Evolutionary conservation across 495 filamentous ascomycete genomes (phyloP).

Genomic region (Penicillium pancosmium): DNA sequence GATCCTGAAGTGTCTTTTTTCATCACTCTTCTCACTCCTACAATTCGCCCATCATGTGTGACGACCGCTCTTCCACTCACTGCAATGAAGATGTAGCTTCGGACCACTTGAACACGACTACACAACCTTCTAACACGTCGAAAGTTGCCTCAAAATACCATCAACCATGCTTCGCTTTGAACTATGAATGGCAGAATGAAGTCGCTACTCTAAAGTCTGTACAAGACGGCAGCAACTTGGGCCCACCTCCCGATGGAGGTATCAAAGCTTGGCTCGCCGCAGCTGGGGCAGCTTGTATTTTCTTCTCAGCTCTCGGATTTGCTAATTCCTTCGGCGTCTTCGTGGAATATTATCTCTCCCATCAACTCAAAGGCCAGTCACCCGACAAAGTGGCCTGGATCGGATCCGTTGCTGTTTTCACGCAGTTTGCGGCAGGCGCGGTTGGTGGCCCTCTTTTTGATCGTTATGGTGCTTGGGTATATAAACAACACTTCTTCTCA

Average conservation of each 20-base stretch:
- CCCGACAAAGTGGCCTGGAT: slow-evolving; percentile 59
- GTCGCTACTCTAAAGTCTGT: neutral
- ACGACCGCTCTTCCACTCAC: no score
- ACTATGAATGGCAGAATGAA: neutral
- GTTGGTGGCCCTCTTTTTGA: slow-evolving; percentile 19
- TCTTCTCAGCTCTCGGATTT: slow-evolving; percentile 48
- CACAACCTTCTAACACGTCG: neutral
- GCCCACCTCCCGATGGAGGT: slow-evolving; percentile 32
- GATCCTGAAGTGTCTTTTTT: no score
- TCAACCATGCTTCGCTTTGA: no score
- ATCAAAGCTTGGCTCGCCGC: slow-evolving; percentile 36
- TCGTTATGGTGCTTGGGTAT: slow-evolving; percentile 13
- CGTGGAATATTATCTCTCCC: slow-evolving; percentile 52
- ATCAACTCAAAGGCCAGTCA: slow-evolving; percentile 46
- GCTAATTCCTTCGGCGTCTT: slow-evolving; percentile 60
- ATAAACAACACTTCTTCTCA: no score
- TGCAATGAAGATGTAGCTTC: neutral
- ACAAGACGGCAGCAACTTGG: slow-evolving; percentile 7
- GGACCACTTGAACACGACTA: neutral
- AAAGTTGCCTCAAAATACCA: no score
- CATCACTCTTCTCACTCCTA: no score
- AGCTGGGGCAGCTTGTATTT: slow-evolving; percentile 28
- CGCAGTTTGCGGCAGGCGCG: slow-evolving; percentile 49
- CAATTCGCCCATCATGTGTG: no score
- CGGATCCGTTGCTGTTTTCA: slow-evolving; percentile 52